Base-by-base conservation (phyloP, 176 grass and related monocot species). In the Zoysia japonica region DNA sequence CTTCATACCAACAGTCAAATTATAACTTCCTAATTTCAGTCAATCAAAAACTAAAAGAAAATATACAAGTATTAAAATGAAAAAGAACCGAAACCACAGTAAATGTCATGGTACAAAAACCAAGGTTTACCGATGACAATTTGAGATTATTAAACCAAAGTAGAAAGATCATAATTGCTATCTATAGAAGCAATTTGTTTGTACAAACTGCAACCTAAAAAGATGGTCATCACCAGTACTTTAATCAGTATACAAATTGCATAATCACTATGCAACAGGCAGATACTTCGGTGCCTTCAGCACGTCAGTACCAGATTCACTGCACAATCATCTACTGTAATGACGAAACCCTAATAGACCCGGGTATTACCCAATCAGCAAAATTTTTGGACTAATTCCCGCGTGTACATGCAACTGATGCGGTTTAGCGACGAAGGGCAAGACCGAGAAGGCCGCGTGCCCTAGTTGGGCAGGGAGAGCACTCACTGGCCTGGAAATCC, bases 401-500 rank as follows among this genome's bases (percentile, higher is more conserved):
- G 49, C 14, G 38, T 67, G 51, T 13, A n/a, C 0, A 10, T 17
- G 28, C 16, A 78, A 42, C 3, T 9, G 5, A 62, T 43, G 74
- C 13, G 60, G 74, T 43, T 8, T 20, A 16, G 81, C 20, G 48
- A 82, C 65, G 44, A 70, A 51, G 28, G 54, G 12, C 35, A 7
- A 8, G 61, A 60, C 7, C 77, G 42, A 78, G 39, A 50, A 11
- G 42, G 46, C 81, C 5, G 3, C 51, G 78, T 61, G 87, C 78
- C 87, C 78, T 82, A 77, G 65, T 36, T 41, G 50, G 67, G 17
- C 54, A 45, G 45, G 71, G 51, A 78, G 68, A 77, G 14, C 9
- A 87, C 81, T 87, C 74, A 91, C 89, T 91, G 68, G 89, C 89
- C 72, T 91, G 89, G 77, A 91, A 87, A 54, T 91, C 89, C 66